phyloP scores from a whole-genome alignment of 108 stramenopile species.

The Pseudonitzschia multistriata region DNA sequence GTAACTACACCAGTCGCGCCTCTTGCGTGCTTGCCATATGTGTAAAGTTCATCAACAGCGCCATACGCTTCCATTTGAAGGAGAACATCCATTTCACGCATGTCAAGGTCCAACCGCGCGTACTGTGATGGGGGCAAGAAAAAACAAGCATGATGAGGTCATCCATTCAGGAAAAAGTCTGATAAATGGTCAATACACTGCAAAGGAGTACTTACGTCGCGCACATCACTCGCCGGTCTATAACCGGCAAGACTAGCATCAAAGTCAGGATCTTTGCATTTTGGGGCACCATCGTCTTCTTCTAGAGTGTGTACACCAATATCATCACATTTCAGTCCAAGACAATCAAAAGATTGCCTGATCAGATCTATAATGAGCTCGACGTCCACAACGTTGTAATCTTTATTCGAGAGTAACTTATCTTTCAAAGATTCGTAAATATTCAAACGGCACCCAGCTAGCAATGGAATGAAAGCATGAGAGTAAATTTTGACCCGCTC shows the following conservation, averaged over 20 bases:
- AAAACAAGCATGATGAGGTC: background rate
- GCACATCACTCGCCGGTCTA: constrained; percentile 53
- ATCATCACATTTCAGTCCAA: constrained; percentile 69
- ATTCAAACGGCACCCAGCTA: constrained; percentile 53
- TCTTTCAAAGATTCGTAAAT: constrained; percentile 54
- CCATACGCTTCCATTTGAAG: constrained; percentile 65
- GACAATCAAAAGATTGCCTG: constrained; percentile 59
- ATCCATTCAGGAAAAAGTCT: background rate
- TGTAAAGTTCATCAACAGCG: constrained; percentile 66
- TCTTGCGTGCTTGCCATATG: constrained; percentile 51
- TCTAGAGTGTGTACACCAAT: constrained; percentile 54
- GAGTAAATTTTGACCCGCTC: constrained; percentile 63
- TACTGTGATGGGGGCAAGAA: constrained; percentile 29
- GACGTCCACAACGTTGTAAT: constrained; percentile 45
- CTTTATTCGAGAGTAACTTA: constrained; percentile 39
- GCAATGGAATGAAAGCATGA: constrained; percentile 64
- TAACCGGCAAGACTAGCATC: constrained; percentile 53
- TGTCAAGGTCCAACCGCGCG: constrained; percentile 70
- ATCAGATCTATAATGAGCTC: constrained; percentile 54
- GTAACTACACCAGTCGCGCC: constrained; percentile 25
- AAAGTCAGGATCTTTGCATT: constrained; percentile 32
- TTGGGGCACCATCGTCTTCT: constrained; percentile 15
- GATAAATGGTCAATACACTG: background rate
- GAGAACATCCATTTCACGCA: constrained; percentile 61
- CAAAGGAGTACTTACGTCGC: constrained; percentile 25